These are phyloP conservation scores for Leccinum truebloodii DNA, from an alignment of 768 basidiomycete species.

Conservation along the genomic window DNA sequence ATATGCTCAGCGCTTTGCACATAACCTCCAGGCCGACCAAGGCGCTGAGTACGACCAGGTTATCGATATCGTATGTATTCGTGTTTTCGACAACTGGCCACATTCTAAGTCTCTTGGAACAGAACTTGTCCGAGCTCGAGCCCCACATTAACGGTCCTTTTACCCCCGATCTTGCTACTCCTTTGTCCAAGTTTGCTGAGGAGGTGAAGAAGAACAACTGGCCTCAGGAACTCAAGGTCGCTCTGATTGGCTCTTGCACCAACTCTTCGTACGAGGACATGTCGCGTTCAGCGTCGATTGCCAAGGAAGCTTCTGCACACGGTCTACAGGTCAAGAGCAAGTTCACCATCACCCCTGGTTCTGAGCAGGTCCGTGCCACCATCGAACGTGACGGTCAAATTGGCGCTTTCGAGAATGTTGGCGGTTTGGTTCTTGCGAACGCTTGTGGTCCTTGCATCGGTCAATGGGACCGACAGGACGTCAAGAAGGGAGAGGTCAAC, in stretches of 20 bases:
- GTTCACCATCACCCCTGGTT: constrained; percentile 98
- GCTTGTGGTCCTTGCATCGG: constrained; percentile 99
- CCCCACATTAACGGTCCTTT: constrained; percentile 99
- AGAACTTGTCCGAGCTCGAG: constrained; percentile 96
- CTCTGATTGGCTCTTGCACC: constrained; percentile 98
- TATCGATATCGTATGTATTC: constrained; percentile 78
- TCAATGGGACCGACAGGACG: constrained; percentile 97
- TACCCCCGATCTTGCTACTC: constrained; percentile 99
- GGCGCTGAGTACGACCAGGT: constrained; percentile 90
- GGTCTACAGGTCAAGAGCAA: constrained; percentile 88
- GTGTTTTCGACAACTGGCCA: background rate
- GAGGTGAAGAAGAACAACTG: constrained; percentile 94
- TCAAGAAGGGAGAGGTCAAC: constrained; percentile 95
- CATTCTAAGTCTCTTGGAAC: background rate
- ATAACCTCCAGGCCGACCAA: constrained; percentile 89
- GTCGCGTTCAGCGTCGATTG: constrained; percentile 96
- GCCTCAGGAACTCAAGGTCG: constrained; percentile 97
- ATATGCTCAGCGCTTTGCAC: constrained; percentile 86
- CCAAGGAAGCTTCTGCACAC: constrained; percentile 82
- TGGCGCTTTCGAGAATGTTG: constrained; percentile 79
- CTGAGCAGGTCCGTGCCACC: constrained; percentile 97
- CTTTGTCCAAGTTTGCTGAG: constrained; percentile 91
- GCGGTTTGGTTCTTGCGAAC: constrained; percentile 94
- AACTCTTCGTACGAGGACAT: constrained; percentile 99
- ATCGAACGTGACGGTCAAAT: constrained; percentile 97